Evolutionary conservation across 148 eudicot species (phyloP).

Genomic region (Vaccinium macrocarpon): DNA sequence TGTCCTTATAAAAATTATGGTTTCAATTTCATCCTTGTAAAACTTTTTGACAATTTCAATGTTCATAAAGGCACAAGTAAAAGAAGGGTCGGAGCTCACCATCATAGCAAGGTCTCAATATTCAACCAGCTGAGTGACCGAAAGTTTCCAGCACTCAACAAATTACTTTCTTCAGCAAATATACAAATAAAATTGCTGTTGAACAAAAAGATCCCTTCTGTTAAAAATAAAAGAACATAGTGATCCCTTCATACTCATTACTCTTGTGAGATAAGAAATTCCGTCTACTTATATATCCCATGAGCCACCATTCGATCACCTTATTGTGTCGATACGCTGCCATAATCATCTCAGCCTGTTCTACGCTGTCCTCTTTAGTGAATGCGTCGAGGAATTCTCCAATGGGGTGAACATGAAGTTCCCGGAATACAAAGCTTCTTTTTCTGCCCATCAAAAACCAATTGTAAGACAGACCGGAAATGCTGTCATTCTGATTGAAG

Average conservation of each 20-base stretch:
- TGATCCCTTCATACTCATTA: background rate
- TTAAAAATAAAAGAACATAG: background rate
- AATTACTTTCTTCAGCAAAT: background rate
- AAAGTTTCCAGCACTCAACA: background rate
- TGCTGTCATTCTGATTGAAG: background rate
- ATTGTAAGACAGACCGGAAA: background rate
- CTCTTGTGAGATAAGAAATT: background rate
- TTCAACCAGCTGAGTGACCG: background rate
- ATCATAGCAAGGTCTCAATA: background rate
- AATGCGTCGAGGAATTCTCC: conserved; percentile 4
- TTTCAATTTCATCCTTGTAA: too few species aligned
- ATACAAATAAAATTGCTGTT: background rate
- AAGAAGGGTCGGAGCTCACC: background rate
- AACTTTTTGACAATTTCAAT: too few species aligned
- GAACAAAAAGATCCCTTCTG: background rate
- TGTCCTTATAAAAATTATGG: too few species aligned
- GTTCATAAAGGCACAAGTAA: background rate
- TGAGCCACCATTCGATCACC: background rate
- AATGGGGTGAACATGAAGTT: conserved; percentile 52
- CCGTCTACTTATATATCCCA: background rate
- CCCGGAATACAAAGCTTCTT: conserved; percentile 49
- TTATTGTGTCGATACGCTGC: background rate
- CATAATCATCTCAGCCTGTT: background rate
- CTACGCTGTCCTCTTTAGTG: background rate
- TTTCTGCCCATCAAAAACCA: conserved; percentile 32